Percentiles rank a stretch among this genome's conserved stretches.
These are phyloP conservation scores for Tephrocybe sp. DNA, from an alignment of 768 basidiomycete genomes.

Conservation along the genomic window DNA sequence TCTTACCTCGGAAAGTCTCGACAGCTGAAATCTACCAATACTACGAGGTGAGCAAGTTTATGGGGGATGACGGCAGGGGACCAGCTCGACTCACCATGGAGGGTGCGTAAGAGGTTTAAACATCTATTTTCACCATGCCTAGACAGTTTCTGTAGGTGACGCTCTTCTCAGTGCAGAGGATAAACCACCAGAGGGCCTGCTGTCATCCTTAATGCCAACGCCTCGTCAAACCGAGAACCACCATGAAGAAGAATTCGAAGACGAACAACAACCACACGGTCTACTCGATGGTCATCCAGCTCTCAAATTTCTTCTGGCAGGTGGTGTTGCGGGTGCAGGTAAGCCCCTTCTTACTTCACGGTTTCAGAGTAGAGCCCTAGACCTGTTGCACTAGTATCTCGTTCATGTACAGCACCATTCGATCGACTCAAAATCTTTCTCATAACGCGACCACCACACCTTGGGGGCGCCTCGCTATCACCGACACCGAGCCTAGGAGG, in stretches of 20 bases:
- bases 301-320: slow-evolving; percentile 87
- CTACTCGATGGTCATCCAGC: slow-evolving; percentile 71
- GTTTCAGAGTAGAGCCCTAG: slow-evolving; percentile 44
- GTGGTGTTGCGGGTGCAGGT: slow-evolving; percentile 95
- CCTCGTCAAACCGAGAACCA: slow-evolving; percentile 29
- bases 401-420: slow-evolving; percentile 96
- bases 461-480: slow-evolving; percentile 50
- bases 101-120: slow-evolving; percentile 45
- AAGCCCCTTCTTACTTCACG: slow-evolving; percentile 22
- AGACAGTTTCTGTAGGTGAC: slow-evolving; percentile 50
- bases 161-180: slow-evolving; percentile 78
- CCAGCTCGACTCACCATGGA: slow-evolving; percentile 85
- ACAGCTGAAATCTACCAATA: slow-evolving; percentile 84
- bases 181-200: slow-evolving; percentile 40
- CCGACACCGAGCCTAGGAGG: slow-evolving; percentile 48
- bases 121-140: slow-evolving; percentile 1
- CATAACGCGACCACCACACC: slow-evolving; percentile 82
- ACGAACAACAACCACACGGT: slow-evolving; percentile 57
- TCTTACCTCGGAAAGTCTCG: slow-evolving; percentile 79
- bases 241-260: slow-evolving; percentile 45
- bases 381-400: slow-evolving; percentile 62
- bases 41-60: slow-evolving; percentile 65
- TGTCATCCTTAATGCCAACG: slow-evolving; percentile 11
- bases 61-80: slow-evolving; percentile 75
- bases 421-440: slow-evolving; percentile 96